Conservation (phyloP, 2,329 filamentous ascomycete genomes). For the Harringtonia lauricola region DNA sequence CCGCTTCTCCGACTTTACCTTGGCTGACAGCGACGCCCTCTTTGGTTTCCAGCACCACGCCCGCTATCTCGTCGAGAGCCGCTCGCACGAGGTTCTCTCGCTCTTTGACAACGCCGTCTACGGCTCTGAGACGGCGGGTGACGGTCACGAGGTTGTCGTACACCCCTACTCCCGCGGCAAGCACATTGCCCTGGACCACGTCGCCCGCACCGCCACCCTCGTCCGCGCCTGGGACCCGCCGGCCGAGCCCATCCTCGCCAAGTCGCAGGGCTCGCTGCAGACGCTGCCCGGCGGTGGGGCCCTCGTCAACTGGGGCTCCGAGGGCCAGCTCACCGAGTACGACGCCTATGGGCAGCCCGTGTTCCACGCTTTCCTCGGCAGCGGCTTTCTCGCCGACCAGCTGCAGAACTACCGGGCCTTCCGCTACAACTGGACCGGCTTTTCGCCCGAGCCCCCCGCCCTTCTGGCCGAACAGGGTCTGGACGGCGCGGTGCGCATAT, state of each 20-base stretch:
- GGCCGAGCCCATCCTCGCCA: conserved; percentile 8
- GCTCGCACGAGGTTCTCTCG: conserved; percentile 28
- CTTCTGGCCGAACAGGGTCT: conserved; percentile 14
- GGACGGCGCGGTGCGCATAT: conserved; percentile 14
- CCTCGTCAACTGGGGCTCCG: conserved; percentile 45
- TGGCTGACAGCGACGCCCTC: conserved; percentile 16
- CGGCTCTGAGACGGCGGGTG: conserved; percentile 22
- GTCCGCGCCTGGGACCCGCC: conserved; percentile 36
- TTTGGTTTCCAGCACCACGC: conserved; percentile 38
- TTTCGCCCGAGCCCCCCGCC: conserved; percentile 27
- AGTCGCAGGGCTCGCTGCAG: conserved; percentile 35
- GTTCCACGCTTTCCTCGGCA: conserved; percentile 39
- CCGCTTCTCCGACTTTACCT: conserved; percentile 27
- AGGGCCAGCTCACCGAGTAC: conserved; percentile 35
- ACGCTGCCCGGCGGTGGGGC: conserved; percentile 40
- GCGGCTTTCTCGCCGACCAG: conserved; percentile 21
- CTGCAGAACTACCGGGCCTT: conserved; percentile 44
- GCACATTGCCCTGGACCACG: conserved; percentile 32
- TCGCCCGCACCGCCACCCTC: conserved; percentile 28
- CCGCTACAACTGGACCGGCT: conserved; percentile 39
- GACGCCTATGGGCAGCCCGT: conserved; percentile 34
- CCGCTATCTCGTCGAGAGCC: conserved; percentile 26
- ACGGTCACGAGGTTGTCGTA: conserved; percentile 15
- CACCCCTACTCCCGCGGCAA: conserved; percentile 28
- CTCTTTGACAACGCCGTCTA: conserved; percentile 40